These are phyloP conservation scores for Ceriops tagal DNA, from an alignment of 345 rosid genomes.

Conservation along the genomic window DNA sequence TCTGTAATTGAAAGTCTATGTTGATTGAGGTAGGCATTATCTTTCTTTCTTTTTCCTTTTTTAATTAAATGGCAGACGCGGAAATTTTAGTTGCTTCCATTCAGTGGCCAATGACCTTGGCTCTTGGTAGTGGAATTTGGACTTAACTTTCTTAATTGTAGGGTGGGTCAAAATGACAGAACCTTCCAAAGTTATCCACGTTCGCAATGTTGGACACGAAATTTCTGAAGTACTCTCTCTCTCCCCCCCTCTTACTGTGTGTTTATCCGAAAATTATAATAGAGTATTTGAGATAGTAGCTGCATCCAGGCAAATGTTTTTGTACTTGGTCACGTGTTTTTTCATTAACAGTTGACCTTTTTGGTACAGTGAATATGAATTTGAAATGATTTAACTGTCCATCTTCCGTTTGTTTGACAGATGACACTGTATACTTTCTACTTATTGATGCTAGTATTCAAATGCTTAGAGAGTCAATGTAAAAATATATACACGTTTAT, in stretches of 20 bases:
- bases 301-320: no score
- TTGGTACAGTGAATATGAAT: no score
- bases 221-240: slow-evolving; percentile 71
- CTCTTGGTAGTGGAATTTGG: background rate
- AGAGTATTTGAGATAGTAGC: background rate
- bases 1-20: background rate
- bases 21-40: background rate
- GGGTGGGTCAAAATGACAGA: slow-evolving; percentile 53
- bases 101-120: background rate
- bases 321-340: no score
- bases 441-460: no score
- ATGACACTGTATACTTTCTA: no score
- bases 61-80: background rate
- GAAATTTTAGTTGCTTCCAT: background rate
- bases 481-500: no score
- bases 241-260: background rate
- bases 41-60: background rate
- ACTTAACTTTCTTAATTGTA: slow-evolving; percentile 5
- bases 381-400: no score
- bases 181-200: slow-evolving; percentile 93
- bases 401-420: background rate
- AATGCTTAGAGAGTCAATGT: no score
- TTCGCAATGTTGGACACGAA: slow-evolving; percentile 96
- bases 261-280: background rate
- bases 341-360: no score